Evolutionary conservation across 768 basidiomycete species (phyloP).

Genomic region (Suillus cothurnatus): DNA sequence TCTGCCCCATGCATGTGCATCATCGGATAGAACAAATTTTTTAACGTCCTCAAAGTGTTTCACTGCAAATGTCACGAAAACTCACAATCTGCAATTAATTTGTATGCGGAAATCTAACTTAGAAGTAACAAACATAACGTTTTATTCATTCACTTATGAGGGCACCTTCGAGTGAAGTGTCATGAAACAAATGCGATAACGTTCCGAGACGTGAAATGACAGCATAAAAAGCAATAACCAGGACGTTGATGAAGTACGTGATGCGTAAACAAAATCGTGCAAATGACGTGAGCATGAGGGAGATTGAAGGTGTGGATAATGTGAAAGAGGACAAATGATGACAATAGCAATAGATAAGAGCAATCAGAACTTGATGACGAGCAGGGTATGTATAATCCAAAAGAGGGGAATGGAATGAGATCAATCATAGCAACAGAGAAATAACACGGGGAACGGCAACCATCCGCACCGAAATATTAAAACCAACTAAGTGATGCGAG

Average conservation of each 20-base stretch:
- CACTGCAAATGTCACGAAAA: background rate
- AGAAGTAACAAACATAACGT: background rate
- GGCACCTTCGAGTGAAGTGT: background rate
- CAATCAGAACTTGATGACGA: slow-evolving; percentile 30
- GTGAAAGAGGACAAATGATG: slow-evolving; percentile 18
- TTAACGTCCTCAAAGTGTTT: background rate
- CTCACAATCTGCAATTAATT: background rate
- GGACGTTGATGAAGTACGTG: background rate
- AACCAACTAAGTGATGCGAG: background rate
- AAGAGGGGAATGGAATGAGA: slow-evolving; percentile 12
- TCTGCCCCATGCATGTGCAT: too few relatives aligned
- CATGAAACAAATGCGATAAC: background rate
- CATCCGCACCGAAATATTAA: slow-evolving; percentile 18
- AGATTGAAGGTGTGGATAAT: slow-evolving; percentile 1
- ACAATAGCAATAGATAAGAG: slow-evolving; percentile 39
- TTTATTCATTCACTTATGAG: background rate
- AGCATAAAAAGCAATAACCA: slow-evolving; percentile 4
- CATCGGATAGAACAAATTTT: background rate
- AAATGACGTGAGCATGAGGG: slow-evolving; percentile 1
- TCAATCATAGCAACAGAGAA: slow-evolving; percentile 28
- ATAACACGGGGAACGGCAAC: slow-evolving; percentile 15
- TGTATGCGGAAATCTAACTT: background rate
- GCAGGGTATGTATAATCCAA: slow-evolving; percentile 13
- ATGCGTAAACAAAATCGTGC: slow-evolving; percentile 6
- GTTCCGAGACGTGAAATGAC: background rate